Evolutionary conservation across 1,139 yeast species (phyloP), one percentile per base, ranked within the genome.

Genomic region (Diutina neorugosa): DNA sequence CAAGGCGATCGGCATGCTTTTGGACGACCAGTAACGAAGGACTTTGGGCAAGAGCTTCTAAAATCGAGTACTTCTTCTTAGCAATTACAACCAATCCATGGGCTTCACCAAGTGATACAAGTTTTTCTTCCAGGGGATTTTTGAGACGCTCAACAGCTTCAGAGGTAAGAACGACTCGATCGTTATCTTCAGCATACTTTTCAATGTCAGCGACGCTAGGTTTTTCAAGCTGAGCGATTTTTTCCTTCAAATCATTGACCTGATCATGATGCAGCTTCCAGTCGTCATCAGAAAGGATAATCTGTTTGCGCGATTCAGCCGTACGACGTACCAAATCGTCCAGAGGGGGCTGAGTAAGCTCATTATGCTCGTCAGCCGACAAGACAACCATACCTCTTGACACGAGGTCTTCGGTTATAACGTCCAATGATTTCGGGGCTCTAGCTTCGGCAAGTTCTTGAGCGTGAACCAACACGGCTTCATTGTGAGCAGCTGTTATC

Each of bases 1-100:
- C 19, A 5, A 12, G n/a, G 8, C 16, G n/a, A n/a, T n/a, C 23
- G 21, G 50, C 50, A 9, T 27, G 31, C n/a, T 19, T 52, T 53
- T 23, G 55, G 12, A 66, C 34, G 23, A 59, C 61, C 7, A 60
- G 65, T 7, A 52, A n/a, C 8, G 60, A 53, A 18, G 64, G 64
- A 3, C 52, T 9, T 8, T 58, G 58, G 16, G 56, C 46, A 11
- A 53, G 53, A 2, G 48, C 19, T 9, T 52, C 14, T 18, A 62
- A 51, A 2, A 55, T 52, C 14, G 43, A 11, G 42, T 60, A 57
- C n/a, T 58, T 57, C 11, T 41, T 50, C 12, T 52, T 52, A 14
- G 51, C n/a, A 20, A 56, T 34, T 12, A 52, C 53, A 18, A 56
- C 54, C 31, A 54, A 52, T 54, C 23, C 14, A 14, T 31, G 20